Base-by-base conservation (phyloP, 305 asterid species). In the Solanum hybrid region DNA sequence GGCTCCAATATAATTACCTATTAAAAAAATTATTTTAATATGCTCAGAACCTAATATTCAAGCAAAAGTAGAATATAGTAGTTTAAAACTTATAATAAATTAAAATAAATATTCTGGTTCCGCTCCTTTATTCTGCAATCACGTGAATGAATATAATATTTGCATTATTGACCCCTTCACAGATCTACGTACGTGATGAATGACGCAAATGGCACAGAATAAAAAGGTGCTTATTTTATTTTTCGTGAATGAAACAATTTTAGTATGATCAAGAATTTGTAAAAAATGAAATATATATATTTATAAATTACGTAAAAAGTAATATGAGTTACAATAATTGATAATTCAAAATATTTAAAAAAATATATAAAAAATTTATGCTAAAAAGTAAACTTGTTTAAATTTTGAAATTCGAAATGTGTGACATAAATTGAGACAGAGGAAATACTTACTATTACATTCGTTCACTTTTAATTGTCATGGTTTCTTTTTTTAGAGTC, bases 251-350 rank as follows among this genome's bases (percentile, higher is more conserved):
- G 1, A 51, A 51, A 16, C 0, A 0, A 0, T 14, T 16, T 51
- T 2, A 5, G 22, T 5, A 1, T 51, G 3, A 51, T 16, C 2
- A 0, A 16, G 2, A 51, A 51, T 51, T 18, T 51, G 0, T 0
- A 0, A 2, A 51, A 42, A 6, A 16, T 6, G 1, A 51, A 51
- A 16, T 51, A 0, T 16, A 16, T 16, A 51, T 6, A 16, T 18
- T 51, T 16, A 6, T 51, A 51, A 46, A 51, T 16, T 6, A 51
- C n/a, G 8, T 51, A 51, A 16, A 51, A 16, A 6, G 0, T 16
- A 51, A 51, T 51, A 51, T 51, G 0, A 51, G n/a, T 51, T 0
- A 51, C n/a, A 16, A 51, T 51, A 51, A 51, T 16, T 51, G 0
- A 51, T 2, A 16, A 51, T 51, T 16, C 1, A 51, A 16, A 16